Base-by-base conservation (phyloP, 2,329 filamentous ascomycete genomes). In the Aspergillus pseudonomiae region DNA sequence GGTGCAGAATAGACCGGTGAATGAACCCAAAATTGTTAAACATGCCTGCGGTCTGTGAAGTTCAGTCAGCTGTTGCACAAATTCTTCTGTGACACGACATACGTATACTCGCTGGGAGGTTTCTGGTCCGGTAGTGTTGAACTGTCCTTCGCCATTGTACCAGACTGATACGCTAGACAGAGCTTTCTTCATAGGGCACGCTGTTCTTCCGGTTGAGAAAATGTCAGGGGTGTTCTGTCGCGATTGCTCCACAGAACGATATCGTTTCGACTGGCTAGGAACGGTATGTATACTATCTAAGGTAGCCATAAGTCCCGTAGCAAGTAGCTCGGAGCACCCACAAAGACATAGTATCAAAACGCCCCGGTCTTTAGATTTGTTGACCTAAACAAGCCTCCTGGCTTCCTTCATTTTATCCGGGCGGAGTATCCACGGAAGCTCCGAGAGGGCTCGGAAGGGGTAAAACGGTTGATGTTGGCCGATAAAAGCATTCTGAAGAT, bases 1-100 rank as follows among this genome's bases (percentile, higher is more conserved):
- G 0, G 75, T 77, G 63, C 77, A 79, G 60, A 79, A 79, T 0
- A 74, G 48, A 10, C 69, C 70, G 1, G 70, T 65, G 7, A 69
- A 72, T 5, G 75, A 71, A 1, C 77, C 78, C 11, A 71, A 21
- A 16, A 79, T 64, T 3, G 71, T 64, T 7, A 77, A 61, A 46
- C 69, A 71, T 56, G 74, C 69, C 39, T 68, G 68, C 4, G 65
- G 60, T 1, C 75, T 78, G 24, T 24, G 50, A 56, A 4, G 24
- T 3, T 32, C 24, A 19, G 34, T 53, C n/a, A 32, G 57, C 46
- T 19, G 53, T 34, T 11, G 4, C 34, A 19, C 14, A 6, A 14
- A 3, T 2, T 34, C 3, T 9, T 6, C 4, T 14, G n/a, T 7
- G 19, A n/a, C 39, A 14, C 7, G 2, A 61, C 61, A 28, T 63